phyloP scores from a whole-genome alignment of 768 basidiomycete genomes.

The Gautieria morchelliformis region DNA sequence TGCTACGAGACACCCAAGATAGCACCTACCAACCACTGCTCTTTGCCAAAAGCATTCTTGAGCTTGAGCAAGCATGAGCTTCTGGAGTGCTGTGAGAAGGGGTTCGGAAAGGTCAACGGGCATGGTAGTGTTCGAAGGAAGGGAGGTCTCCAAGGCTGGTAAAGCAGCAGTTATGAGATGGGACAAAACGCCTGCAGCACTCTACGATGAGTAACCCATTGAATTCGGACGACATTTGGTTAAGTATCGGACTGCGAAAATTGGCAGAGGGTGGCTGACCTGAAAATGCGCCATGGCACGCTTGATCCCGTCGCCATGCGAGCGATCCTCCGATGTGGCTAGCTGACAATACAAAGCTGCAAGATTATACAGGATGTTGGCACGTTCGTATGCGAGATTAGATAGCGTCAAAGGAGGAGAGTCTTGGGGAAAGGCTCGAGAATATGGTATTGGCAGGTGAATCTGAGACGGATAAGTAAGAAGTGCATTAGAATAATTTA shows the following conservation, averaged over 20 bases:
- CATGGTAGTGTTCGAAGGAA: conserved; percentile 40
- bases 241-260: neutral
- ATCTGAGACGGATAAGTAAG: conserved; percentile 36
- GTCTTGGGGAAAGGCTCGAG: conserved; percentile 54
- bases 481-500: conserved; percentile 9
- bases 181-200: conserved; percentile 62
- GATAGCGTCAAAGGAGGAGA: conserved; percentile 51
- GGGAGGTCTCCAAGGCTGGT: conserved; percentile 36
- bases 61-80: conserved; percentile 83
- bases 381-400: conserved; percentile 77
- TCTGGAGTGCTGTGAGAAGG: conserved; percentile 56
- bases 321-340: conserved; percentile 61
- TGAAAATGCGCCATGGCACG: conserved; percentile 64
- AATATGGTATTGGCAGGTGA: conserved; percentile 61
- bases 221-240: neutral
- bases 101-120: conserved; percentile 58
- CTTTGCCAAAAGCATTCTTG: conserved; percentile 97
- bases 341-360: conserved; percentile 80
- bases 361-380: conserved; percentile 74
- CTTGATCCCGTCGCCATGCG: conserved; percentile 72
- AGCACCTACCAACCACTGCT: conserved; percentile 61
- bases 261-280: conserved; percentile 28
- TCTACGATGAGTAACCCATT: conserved; percentile 26
- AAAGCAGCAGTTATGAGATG: conserved; percentile 47
- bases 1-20: neutral